Conservation (phyloP, 768 basidiomycete genomes). For the Boletus speciosus region DNA sequence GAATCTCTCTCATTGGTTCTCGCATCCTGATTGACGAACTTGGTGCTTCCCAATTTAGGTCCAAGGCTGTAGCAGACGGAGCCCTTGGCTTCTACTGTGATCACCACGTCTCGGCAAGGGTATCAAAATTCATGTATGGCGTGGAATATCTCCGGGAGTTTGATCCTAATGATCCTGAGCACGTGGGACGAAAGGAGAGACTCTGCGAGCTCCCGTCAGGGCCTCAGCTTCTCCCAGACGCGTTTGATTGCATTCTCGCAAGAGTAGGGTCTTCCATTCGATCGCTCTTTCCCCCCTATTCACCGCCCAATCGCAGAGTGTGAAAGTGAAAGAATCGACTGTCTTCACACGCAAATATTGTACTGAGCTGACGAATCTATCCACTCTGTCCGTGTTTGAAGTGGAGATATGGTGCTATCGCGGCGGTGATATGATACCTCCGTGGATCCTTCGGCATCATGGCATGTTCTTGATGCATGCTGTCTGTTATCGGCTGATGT, state of each 20-base stretch:
- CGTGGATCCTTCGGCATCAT: conserved; percentile 67
- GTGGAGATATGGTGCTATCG: conserved; percentile 84
- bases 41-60: conserved; percentile 40
- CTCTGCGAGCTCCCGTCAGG: conserved; percentile 76
- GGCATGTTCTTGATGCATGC: conserved; percentile 14
- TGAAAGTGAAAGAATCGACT: conserved; percentile 77
- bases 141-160: conserved; percentile 74
- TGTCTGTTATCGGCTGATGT: conserved; percentile 2
- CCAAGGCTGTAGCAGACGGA: conserved; percentile 83
- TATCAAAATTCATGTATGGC: conserved; percentile 80
- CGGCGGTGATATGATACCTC: conserved; percentile 66
- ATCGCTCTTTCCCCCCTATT: conserved; percentile 2
- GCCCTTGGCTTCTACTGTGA: conserved; percentile 84
- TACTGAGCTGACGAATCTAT: conserved; percentile 73
- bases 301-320: conserved; percentile 39
- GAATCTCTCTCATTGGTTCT: conserved; percentile 23
- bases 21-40: background rate
- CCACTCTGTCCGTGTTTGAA: conserved; percentile 75
- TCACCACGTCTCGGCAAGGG: conserved; percentile 77
- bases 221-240: conserved; percentile 73
- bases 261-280: conserved; percentile 43
- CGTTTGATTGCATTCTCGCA: conserved; percentile 77
- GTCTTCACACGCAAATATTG: conserved; percentile 81
- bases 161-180: conserved; percentile 63
- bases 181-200: conserved; percentile 57